Percentiles rank a stretch among this genome's conserved stretches.
phyloP scores from a whole-genome alignment of 345 rosid genomes.

The Syzygium grande region DNA sequence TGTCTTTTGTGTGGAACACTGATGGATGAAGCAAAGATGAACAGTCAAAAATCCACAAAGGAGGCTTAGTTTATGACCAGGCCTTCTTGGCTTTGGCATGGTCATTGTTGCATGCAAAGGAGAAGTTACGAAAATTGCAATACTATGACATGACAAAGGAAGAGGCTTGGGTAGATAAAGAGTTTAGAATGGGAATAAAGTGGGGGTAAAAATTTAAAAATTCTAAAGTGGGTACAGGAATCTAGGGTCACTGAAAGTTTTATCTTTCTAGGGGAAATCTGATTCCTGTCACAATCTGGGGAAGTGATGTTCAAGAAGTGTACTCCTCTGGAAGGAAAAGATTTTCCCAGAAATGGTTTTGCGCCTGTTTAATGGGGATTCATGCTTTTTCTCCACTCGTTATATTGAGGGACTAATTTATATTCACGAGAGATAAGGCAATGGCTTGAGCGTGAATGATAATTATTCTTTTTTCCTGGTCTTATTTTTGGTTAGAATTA shows the following conservation, averaged over 20 bases:
- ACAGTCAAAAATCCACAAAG: neutral
- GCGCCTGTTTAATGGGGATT: neutral
- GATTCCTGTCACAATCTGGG: neutral
- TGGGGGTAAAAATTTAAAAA: neutral
- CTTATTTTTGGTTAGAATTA: too few relatives aligned
- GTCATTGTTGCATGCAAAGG: neutral
- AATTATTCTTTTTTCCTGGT: too few relatives aligned
- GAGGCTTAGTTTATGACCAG: neutral
- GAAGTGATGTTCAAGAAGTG: neutral
- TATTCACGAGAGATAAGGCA: neutral
- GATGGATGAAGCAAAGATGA: slow-evolving; percentile 1
- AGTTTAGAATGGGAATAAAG: neutral
- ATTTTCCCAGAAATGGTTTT: neutral
- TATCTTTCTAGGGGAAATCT: neutral
- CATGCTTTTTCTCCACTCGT: neutral
- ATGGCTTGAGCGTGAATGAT: neutral
- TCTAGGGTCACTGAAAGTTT: neutral
- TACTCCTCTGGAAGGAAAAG: neutral
- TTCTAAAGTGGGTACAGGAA: neutral
- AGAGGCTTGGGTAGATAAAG: neutral
- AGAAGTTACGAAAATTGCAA: neutral
- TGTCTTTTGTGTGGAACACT: slow-evolving; percentile 21
- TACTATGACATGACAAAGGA: neutral
- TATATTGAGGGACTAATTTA: neutral
- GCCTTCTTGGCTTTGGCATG: neutral